Base-by-base conservation (phyloP, 345 rosid genomes). In the Salix purpurea region DNA sequence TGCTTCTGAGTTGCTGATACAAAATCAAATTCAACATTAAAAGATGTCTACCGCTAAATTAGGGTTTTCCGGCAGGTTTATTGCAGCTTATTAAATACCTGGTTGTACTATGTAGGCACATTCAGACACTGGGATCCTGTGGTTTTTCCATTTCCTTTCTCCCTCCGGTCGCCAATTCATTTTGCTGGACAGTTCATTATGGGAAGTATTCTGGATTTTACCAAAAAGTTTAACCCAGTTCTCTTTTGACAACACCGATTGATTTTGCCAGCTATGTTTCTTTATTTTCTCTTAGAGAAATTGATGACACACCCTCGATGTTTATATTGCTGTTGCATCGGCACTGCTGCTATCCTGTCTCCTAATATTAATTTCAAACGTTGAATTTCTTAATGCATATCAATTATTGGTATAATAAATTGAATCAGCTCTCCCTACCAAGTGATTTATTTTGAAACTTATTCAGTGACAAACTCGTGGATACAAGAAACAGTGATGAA, bases 1-100 rank as follows among this genome's bases (percentile, higher is more conserved):
- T 52, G 74, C 72, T 62, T 77, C 42, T 21, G 74, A 61, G 64
- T 65, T 73, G 30, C 37, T 69, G 23, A 39, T 37, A 36, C 14
- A 19, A 16, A 44, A 13, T n/a, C 50, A 16, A 56, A 54, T 42
- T 39, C 34, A 7, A 58, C 34, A 21, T 60, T 56, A 56, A 37
- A 68, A 36, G 30, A 36, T 72, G 75, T 46, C 34, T 34, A 15
- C 65, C 65, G 26, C 72, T 34, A 46, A n/a, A n/a, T 32, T 36
- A 12, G 65, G 70, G 39, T 75, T 37, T 34, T 67, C 71, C 9
- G 40, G n/a, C 40, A 15, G 50, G 52, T 39, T 5, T 34, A 1
- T 36, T 9, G 23, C 69, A 58, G 2, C 46, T 7, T 69, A 2
- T 11, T 18, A 13, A 13, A 21, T 32, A 64, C 2, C 15, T 10